Percentiles rank a stretch among this genome's conserved stretches.
Conservation (phyloP, 2,329 filamentous ascomycete species). For the Triangularia verruculosa region DNA sequence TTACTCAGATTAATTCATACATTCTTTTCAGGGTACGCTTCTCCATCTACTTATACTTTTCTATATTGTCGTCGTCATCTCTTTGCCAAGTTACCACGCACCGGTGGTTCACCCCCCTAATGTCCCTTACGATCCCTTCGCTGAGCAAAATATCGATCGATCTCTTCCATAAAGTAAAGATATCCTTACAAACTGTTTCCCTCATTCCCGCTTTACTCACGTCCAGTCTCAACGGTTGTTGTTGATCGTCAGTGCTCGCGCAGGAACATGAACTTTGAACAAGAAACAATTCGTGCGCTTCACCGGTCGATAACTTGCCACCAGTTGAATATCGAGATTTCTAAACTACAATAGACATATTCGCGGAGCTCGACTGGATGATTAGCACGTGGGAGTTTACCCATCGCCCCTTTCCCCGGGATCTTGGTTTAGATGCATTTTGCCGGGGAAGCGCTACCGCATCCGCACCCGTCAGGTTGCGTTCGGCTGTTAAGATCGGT, state of each 20-base stretch:
- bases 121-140: background rate
- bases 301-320: background rate
- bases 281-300: background rate
- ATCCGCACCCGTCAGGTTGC: background rate
- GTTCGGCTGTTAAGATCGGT: background rate
- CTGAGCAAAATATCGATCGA: background rate
- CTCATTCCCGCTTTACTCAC: background rate
- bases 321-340: background rate
- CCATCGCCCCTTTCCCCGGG: background rate
- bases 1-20: background rate
- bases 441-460: slow-evolving; percentile 3
- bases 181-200: background rate
- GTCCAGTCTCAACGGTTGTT: background rate
- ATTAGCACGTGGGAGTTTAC: background rate
- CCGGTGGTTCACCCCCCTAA: background rate
- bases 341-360: background rate
- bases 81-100: background rate
- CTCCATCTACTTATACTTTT: background rate
- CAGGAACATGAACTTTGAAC: background rate
- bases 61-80: background rate
- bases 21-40: background rate
- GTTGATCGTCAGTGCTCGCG: background rate
- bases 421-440: slow-evolving; percentile 1
- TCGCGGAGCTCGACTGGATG: slow-evolving; percentile 3
- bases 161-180: no score